These are phyloP conservation scores for Leccinum uliginosum DNA, from an alignment of 768 basidiomycete genomes.

Conservation along the genomic window DNA sequence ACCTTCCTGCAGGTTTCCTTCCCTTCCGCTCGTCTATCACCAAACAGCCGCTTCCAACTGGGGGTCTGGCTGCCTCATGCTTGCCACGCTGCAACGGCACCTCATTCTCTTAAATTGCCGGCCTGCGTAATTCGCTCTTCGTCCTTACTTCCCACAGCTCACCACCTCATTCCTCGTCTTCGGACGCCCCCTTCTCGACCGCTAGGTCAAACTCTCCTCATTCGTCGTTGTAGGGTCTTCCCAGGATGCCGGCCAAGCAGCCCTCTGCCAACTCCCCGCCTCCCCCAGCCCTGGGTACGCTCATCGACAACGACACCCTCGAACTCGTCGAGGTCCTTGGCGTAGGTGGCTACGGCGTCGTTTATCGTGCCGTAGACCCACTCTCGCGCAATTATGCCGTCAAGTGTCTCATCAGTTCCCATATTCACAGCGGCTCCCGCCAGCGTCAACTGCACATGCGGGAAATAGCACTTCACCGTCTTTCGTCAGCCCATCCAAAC, in stretches of 20 bases:
- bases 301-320: constrained; percentile 79
- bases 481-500: constrained; percentile 69
- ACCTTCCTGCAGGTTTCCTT: constrained; percentile 26
- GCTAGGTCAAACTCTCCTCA: constrained; percentile 14
- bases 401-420: constrained; percentile 75
- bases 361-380: constrained; percentile 78
- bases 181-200: constrained; percentile 24
- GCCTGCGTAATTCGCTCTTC: constrained; percentile 19
- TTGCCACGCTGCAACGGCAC: constrained; percentile 32
- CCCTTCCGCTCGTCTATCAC: constrained; percentile 31
- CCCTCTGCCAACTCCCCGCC: constrained; percentile 40
- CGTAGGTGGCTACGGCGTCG: constrained; percentile 92
- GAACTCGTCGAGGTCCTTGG: constrained; percentile 86
- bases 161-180: constrained; percentile 17
- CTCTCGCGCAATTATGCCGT: constrained; percentile 71
- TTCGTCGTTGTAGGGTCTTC: constrained; percentile 15
- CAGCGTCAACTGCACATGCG: constrained; percentile 78
- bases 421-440: constrained; percentile 40
- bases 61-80: constrained; percentile 34
- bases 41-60: constrained; percentile 26
- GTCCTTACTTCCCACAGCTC: constrained; percentile 24
- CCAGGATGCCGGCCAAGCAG: constrained; percentile 31
- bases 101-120: constrained; percentile 31
- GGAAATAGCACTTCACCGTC: constrained; percentile 80
- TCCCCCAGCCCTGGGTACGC: constrained; percentile 58